phyloP scores from a whole-genome alignment of 192 early-diverging fungal genomes.

The Coemansia sp. region DNA sequence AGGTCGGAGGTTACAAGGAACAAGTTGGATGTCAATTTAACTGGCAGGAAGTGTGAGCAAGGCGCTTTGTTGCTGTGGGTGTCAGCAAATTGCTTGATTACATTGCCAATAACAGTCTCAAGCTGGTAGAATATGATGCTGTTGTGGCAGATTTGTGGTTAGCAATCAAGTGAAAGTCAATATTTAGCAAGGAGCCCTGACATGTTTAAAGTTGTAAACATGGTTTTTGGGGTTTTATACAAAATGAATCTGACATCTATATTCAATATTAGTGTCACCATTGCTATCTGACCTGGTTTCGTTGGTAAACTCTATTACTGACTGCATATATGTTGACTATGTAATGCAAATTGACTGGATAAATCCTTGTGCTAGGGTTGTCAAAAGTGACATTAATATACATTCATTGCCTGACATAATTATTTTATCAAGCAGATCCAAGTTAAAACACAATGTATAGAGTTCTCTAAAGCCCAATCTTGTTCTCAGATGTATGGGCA shows the following conservation, averaged over 20 bases:
- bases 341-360: constrained; percentile 86
- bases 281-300: constrained; percentile 99
- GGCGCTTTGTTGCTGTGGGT: constrained; percentile 97
- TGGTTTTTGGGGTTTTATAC: constrained; percentile 93
- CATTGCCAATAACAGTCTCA: constrained; percentile 98
- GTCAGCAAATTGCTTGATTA: constrained; percentile 96
- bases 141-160: constrained; percentile 90
- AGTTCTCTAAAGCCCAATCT: constrained; percentile 73
- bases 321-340: constrained; percentile 85
- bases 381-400: constrained; percentile 99
- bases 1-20: constrained; percentile 96
- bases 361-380: constrained; percentile 96
- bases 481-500: constrained; percentile 67
- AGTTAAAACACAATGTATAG: constrained; percentile 90
- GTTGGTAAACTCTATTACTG: constrained; percentile 98
- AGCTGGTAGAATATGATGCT: constrained; percentile 97
- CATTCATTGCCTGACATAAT: constrained; percentile 96
- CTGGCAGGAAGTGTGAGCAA: constrained; percentile 94
- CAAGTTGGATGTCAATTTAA: constrained; percentile 96
- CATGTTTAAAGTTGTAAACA: constrained; percentile 96
- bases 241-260: constrained; percentile 88
- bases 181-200: constrained; percentile 77
- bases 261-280: constrained; percentile 97
- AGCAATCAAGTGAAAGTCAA: constrained; percentile 93
- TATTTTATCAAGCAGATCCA: constrained; percentile 87